Base-by-base conservation (phyloP, 1,284 basidiomycete genomes). In the Veloboletus limbatus region DNA sequence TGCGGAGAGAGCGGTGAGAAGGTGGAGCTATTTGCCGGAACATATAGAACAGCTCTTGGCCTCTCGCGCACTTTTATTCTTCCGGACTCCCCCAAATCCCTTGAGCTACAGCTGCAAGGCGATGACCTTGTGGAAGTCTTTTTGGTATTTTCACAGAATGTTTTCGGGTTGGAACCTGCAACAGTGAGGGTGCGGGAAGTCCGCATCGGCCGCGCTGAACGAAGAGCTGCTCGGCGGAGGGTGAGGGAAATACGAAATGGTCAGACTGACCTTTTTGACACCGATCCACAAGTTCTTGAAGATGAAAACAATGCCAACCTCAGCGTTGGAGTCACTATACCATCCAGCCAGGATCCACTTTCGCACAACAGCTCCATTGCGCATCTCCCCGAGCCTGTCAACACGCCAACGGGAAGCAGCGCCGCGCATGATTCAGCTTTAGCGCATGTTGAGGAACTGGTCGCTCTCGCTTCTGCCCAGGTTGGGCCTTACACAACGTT, bases 1-100 rank as follows among this genome's bases (percentile, higher is more conserved):
- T 92, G 91, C 54, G 90, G 90, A n/a, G 91, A 93, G 31, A 85
- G 82, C 54, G 90, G 89, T n/a, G 90, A 93, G 69, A 89, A 92
- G 58, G 89, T 93, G 40, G 90, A 93, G 59, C 71, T 93, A 4
- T 93, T 93, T 65, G 91, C 91, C 25, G 90, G 88, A 25, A 90
- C 88, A 11, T 90, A 88, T 56, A 76, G 85, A 36, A 88, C 86
- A 17, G 86, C 89, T 3, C 75, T 89, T 8, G 85, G 86, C 2
- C 75, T 88, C 31, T 88, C 85, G 17, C 78, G 90, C 33, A 93
- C 90, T 2, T 93, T 93, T 64, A 92, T 93, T 53, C 71, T 93
- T 21, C 90, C 90, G 0, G 90, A 93, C 61, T 90, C 89, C 16
- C 90, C 90, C 9, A 78, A 86, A 34, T 88, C 86, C 6, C 69